Base-by-base conservation (phyloP, 192 early-diverging fungal genomes). In the Spizellomyces sp. region DNA sequence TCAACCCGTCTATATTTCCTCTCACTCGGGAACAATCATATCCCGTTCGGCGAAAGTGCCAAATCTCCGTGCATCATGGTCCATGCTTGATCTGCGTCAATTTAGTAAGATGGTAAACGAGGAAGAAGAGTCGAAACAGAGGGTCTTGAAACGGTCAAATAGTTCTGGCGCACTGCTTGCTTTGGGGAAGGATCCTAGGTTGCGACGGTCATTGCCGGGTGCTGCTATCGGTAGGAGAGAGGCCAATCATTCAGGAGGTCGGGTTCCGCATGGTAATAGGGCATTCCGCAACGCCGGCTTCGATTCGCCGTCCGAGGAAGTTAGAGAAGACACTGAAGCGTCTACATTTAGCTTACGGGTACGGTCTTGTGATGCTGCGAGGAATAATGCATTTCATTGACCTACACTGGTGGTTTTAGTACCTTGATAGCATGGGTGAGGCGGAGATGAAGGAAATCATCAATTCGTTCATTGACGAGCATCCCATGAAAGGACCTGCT, bases 11-110 rank as follows among this genome's bases (percentile, higher is more conserved):
- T 78, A 81, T 66, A 22, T 74, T 15, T 73, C 74, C 7, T 17
- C 42, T 2, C 46, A 63, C 7, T 64, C 54, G 1, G 69, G 66
- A 19, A 71, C 73, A 27, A 41, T 81, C 41, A 15, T 67, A 4
- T 12, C 58, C 8, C 70, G 70, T 1, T 45, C 47, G 36, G 45
- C 45, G n/a, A 60, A 58, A 8, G 17, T 60, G 1, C 67, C 67
- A 10, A 66, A 58, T 41, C 22, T 77, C 55, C 75, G 79, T 6
- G 52, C 60, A 17, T 67, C 69, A 7, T 82, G 81, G 81, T 78
- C 75, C 10, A 10, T 70, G 61, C 8, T 70, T 4, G 77, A 82
- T 67, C 27, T 75, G 9, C 62, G 60, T 36, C 27, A 36, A 36
- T 36, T 19, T 54, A 54, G 50, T 4, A 54, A 54, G 50, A 54